A percentile compares a stretch with the other conserved stretches of the same genome.
These are phyloP conservation scores for Coemansia sp. DNA, from an alignment of 192 early-diverging fungal genomes.

Conservation along the genomic window DNA sequence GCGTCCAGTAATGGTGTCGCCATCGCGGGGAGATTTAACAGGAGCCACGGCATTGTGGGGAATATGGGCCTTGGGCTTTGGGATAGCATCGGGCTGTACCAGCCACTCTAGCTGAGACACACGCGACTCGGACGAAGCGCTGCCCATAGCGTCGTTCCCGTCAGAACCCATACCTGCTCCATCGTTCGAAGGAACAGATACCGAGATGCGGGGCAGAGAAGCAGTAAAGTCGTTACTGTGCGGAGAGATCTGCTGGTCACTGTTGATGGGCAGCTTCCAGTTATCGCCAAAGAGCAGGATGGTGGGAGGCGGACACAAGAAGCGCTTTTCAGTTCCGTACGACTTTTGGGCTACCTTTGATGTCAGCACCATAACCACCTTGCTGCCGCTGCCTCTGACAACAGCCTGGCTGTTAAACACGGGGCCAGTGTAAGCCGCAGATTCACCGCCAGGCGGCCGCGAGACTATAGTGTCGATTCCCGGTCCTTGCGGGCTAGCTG, in stretches of 20 bases:
- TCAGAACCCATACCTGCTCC: conserved; percentile 10
- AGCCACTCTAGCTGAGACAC: conserved; percentile 48
- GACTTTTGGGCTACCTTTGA: conserved; percentile 90
- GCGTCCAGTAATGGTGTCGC: conserved; percentile 59
- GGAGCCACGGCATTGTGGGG: conserved; percentile 23
- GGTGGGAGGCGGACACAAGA: conserved; percentile 81
- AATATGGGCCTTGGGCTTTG: conserved; percentile 41
- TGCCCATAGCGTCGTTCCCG: not conserved
- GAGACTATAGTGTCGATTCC: too few species aligned
- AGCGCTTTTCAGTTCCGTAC: conserved; percentile 91
- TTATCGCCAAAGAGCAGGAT: conserved; percentile 69
- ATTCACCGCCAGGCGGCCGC: too few species aligned
- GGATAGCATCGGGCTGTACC: conserved; percentile 37
- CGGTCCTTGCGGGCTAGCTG: too few species aligned
- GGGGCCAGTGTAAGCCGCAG: conserved; percentile 11
- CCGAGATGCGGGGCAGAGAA: conserved; percentile 39
- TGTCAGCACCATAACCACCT: conserved; percentile 70
- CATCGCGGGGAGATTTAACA: conserved; percentile 36
- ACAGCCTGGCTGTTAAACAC: conserved; percentile 50
- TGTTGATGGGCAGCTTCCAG: conserved; percentile 57
- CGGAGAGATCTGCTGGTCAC: conserved; percentile 15
- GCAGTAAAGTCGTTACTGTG: conserved; percentile 23
- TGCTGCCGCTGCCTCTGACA: conserved; percentile 45
- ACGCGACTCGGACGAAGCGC: conserved; percentile 19
- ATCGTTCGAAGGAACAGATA: conserved; percentile 37